Percentiles rank a stretch among this genome's conserved stretches.
Conservation (phyloP, 495 filamentous ascomycete genomes). For the Physcia stellaris region DNA sequence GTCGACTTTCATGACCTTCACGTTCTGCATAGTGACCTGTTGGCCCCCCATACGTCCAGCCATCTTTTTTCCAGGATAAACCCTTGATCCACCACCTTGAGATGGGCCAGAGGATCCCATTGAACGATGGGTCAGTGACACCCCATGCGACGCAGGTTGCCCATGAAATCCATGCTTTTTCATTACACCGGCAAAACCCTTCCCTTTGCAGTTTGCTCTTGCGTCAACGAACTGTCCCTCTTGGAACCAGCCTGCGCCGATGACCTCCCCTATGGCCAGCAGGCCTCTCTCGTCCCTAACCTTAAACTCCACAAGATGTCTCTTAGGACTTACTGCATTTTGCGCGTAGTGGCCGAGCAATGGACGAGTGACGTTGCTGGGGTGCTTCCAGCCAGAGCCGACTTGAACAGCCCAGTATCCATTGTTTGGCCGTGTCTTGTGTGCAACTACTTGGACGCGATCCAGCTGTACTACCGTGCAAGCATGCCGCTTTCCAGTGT, state of each 20-base stretch:
- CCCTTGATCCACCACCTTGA: slow-evolving; percentile 84
- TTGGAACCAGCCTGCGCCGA: slow-evolving; percentile 75
- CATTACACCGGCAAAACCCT: slow-evolving; percentile 95
- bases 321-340: slow-evolving; percentile 66
- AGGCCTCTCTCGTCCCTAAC: slow-evolving; percentile 61
- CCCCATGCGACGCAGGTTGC: slow-evolving; percentile 87
- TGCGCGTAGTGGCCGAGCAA: slow-evolving; percentile 74
- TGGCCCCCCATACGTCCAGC: slow-evolving; percentile 85
- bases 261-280: slow-evolving; percentile 52
- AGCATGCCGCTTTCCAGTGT: slow-evolving; percentile 60
- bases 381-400: slow-evolving; percentile 62
- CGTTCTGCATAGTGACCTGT: slow-evolving; percentile 74
- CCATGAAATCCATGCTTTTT: slow-evolving; percentile 81
- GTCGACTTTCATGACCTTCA: slow-evolving; percentile 80
- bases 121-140: slow-evolving; percentile 77
- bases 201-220: slow-evolving; percentile 61
- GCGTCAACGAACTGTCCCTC: slow-evolving; percentile 87
- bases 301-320: slow-evolving; percentile 70
- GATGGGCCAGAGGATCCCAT: slow-evolving; percentile 77
- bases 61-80: slow-evolving; percentile 95
- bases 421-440: slow-evolving; percentile 67
- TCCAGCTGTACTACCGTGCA: slow-evolving; percentile 94
- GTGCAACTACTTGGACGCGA: slow-evolving; percentile 70
- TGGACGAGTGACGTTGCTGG: slow-evolving; percentile 62
- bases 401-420: slow-evolving; percentile 91